phyloP scores from a whole-genome alignment of 1,284 basidiomycete species.

The Ustilago bromivora region DNA sequence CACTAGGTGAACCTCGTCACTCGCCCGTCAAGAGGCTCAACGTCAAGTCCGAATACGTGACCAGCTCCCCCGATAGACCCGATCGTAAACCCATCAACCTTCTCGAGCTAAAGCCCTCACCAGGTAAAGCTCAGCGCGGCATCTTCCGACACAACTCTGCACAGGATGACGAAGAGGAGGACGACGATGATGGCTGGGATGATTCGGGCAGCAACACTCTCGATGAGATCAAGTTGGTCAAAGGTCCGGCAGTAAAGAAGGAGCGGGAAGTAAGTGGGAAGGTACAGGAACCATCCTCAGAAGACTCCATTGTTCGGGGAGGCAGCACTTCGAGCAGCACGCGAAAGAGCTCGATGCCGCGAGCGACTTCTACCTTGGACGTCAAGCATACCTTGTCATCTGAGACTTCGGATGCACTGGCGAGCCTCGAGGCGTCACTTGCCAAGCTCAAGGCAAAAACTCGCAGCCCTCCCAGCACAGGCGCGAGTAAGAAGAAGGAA shows the following conservation, averaged over 20 bases:
- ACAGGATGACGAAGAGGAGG: conserved; percentile 26
- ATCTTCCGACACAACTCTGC: conserved; percentile 45
- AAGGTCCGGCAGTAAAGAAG: conserved; percentile 20
- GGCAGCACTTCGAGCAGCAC: background rate
- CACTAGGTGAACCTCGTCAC: conserved; percentile 41
- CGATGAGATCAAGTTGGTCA: conserved; percentile 40
- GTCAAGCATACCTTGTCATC: conserved; percentile 41
- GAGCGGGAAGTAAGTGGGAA: background rate
- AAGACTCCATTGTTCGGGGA: conserved; percentile 3
- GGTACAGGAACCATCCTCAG: conserved; percentile 6
- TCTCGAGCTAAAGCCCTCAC: conserved; percentile 48
- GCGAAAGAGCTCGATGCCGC: conserved; percentile 9
- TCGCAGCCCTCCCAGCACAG: conserved; percentile 11
- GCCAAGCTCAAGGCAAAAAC: conserved; percentile 41
- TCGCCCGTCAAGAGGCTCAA: conserved; percentile 49
- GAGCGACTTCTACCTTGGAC: conserved; percentile 21
- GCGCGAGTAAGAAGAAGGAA: conserved; percentile 13
- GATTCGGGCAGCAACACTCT: conserved; percentile 15
- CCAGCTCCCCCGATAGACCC: conserved; percentile 40
- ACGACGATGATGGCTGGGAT: conserved; percentile 25
- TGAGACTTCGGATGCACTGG: conserved; percentile 48
- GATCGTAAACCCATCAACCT: conserved; percentile 55
- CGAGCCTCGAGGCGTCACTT: conserved; percentile 51
- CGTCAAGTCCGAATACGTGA: conserved; percentile 39
- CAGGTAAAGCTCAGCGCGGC: conserved; percentile 53